Percentiles rank a stretch among this genome's conserved stretches.
Evolutionary conservation across 108 stramenopile genomes (phyloP).

Genomic region (Pelagomonas calceolata): DNA sequence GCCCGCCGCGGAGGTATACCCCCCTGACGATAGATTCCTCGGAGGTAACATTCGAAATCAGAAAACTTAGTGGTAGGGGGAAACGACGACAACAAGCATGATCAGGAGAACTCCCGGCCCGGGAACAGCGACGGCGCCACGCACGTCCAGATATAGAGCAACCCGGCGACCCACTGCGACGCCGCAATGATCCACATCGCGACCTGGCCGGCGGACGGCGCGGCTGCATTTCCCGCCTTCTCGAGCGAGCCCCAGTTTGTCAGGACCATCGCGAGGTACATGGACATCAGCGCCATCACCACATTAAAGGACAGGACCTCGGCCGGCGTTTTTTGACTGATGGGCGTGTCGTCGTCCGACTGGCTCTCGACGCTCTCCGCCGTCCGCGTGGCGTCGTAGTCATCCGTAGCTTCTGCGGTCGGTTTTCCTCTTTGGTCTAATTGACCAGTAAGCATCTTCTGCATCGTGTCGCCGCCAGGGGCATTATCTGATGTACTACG

Average conservation of each 20-base stretch:
- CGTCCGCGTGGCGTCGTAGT: too few species aligned
- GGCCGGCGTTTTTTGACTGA: neutral
- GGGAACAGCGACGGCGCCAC: slow-evolving; percentile 80
- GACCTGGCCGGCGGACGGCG: slow-evolving; percentile 52
- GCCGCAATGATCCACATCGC: slow-evolving; percentile 84
- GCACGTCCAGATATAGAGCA: slow-evolving; percentile 77
- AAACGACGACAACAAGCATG: neutral
- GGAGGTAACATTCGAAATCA: too few species aligned
- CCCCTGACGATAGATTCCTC: too few species aligned
- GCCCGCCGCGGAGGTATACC: too few species aligned
- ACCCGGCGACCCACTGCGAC: slow-evolving; percentile 62
- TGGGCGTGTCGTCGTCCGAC: neutral
- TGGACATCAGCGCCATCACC: slow-evolving; percentile 60
- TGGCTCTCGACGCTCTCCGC: neutral
- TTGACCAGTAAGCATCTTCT: neutral
- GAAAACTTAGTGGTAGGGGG: too few species aligned
- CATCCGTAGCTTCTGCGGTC: too few species aligned
- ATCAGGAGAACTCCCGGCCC: slow-evolving; percentile 76
- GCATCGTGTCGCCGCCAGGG: neutral
- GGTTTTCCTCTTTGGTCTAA: neutral
- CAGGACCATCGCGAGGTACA: slow-evolving; percentile 78
- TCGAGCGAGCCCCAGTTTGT: slow-evolving; percentile 78
- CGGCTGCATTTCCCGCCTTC: slow-evolving; percentile 35
- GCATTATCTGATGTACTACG: neutral
- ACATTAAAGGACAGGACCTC: slow-evolving; percentile 59